phyloP scores from a whole-genome alignment of 805 yeast species.

The Cyberlindnera maclurae region DNA sequence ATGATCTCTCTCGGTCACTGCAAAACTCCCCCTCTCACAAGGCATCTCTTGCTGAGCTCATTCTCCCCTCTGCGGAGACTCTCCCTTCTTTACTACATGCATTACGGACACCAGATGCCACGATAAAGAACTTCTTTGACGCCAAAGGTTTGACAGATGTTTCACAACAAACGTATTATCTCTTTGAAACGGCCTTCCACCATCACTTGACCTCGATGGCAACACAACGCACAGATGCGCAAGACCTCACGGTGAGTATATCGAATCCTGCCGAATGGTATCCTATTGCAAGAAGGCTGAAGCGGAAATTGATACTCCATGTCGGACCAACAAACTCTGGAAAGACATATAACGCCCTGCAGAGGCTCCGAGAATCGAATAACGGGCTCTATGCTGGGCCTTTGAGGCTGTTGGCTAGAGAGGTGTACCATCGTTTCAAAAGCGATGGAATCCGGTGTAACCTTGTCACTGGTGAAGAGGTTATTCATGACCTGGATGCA shows the following conservation, averaged over 20 bases:
- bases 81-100: background rate
- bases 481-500: conserved; percentile 60
- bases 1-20: conserved; percentile 4
- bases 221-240: conserved; percentile 14
- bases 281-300: conserved; percentile 76
- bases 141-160: background rate
- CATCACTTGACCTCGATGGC: conserved; percentile 2
- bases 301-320: conserved; percentile 80
- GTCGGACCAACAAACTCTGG: conserved; percentile 98
- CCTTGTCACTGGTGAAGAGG: conserved; percentile 92
- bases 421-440: conserved; percentile 77
- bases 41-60: background rate
- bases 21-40: too few relatives aligned
- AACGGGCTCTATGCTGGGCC: conserved; percentile 96
- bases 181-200: conserved; percentile 10
- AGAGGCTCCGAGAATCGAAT: conserved; percentile 53
- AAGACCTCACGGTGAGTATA: conserved; percentile 31
- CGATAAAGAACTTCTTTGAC: conserved; percentile 4
- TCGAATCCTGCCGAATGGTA: conserved; percentile 70
- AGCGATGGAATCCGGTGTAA: conserved; percentile 65
- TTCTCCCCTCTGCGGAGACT: background rate
- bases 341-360: conserved; percentile 78
- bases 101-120: background rate
- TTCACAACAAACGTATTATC: conserved; percentile 4
- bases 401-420: conserved; percentile 80